Evolutionary conservation across 176 grass and related monocot genomes (phyloP).

Genomic region (Microstegium vimineum): DNA sequence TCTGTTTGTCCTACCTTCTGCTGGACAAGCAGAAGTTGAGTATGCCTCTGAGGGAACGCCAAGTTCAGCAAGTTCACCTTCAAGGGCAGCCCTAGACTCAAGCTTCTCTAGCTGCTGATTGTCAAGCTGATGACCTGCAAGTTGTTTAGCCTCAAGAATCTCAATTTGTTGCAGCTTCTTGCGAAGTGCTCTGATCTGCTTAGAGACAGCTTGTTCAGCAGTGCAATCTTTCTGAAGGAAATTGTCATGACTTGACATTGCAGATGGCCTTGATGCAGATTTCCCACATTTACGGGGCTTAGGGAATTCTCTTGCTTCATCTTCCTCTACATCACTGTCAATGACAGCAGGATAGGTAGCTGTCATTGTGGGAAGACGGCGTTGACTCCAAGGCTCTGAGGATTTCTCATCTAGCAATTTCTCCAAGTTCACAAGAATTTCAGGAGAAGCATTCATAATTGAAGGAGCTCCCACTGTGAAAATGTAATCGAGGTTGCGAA

Average conservation of each 20-base stretch:
- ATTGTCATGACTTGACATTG: slow-evolving; percentile 52
- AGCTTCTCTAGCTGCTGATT: slow-evolving; percentile 87
- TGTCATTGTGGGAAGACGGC: slow-evolving; percentile 80
- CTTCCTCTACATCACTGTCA: slow-evolving; percentile 72
- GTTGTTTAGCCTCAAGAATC: slow-evolving; percentile 78
- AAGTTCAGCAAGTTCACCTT: slow-evolving; percentile 73
- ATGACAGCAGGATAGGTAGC: slow-evolving; percentile 82
- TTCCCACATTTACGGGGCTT: slow-evolving; percentile 48
- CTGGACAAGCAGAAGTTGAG: slow-evolving; percentile 25
- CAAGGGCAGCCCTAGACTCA: slow-evolving; percentile 59
- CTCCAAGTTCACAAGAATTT: slow-evolving; percentile 81
- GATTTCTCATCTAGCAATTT: slow-evolving; percentile 80
- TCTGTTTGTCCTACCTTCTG: slow-evolving; percentile 49
- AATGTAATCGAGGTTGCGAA: slow-evolving; percentile 97
- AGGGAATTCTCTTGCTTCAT: slow-evolving; percentile 42
- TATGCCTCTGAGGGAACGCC: slow-evolving; percentile 53
- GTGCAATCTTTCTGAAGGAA: slow-evolving; percentile 56
- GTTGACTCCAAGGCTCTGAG: slow-evolving; percentile 72
- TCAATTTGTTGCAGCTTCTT: slow-evolving; percentile 99
- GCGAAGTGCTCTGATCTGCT: slow-evolving; percentile 78
- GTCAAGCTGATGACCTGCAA: slow-evolving; percentile 73
- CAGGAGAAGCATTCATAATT: slow-evolving; percentile 70
- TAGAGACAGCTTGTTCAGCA: slow-evolving; percentile 67
- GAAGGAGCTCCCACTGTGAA: slow-evolving; percentile 69
- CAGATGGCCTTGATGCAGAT: slow-evolving; percentile 44